Percentiles rank a stretch among this genome's conserved stretches.
These are phyloP conservation scores for Xylaria longipes DNA, from an alignment of 495 filamentous ascomycete genomes.

Conservation along the genomic window DNA sequence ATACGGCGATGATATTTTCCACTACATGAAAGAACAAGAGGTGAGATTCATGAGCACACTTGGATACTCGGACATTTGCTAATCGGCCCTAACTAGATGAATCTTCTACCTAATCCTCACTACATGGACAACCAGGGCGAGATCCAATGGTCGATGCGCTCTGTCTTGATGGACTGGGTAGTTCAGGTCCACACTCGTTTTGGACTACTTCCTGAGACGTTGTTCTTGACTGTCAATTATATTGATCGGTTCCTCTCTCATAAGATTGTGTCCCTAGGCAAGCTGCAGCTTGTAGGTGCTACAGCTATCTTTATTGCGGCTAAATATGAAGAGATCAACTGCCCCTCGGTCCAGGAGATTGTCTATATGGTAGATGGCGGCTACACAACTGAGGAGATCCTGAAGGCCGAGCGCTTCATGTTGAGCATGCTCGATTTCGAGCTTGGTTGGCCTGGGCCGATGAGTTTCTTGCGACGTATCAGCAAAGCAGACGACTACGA, in stretches of 20 bases:
- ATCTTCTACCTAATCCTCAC: slow-evolving; percentile 81
- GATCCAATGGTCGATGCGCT: slow-evolving; percentile 98
- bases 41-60: slow-evolving; percentile 55
- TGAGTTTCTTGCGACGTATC: slow-evolving; percentile 95
- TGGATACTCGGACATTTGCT: not conserved
- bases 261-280: slow-evolving; percentile 92
- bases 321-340: slow-evolving; percentile 98
- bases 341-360: slow-evolving; percentile 91
- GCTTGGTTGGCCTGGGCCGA: slow-evolving; percentile 94
- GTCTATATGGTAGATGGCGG: slow-evolving; percentile 97
- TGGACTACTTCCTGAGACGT: slow-evolving; percentile 86
- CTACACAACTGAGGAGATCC: slow-evolving; percentile 87
- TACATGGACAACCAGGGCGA: slow-evolving; percentile 99
- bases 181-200: slow-evolving; percentile 95
- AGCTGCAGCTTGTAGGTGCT: slow-evolving; percentile 94
- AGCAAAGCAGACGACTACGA: slow-evolving; percentile 99
- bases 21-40: slow-evolving; percentile 88
- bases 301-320: slow-evolving; percentile 95
- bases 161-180: slow-evolving; percentile 97
- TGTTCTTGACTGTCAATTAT: slow-evolving; percentile 93
- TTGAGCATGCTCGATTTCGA: slow-evolving; percentile 92
- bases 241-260: slow-evolving; percentile 95
- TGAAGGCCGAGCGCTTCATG: slow-evolving; percentile 99
- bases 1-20: slow-evolving; percentile 94
- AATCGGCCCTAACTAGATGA: slow-evolving; percentile 56